Base-by-base conservation (phyloP, 2,329 filamentous ascomycete genomes). In the Calcarisporium arbuscula region DNA sequence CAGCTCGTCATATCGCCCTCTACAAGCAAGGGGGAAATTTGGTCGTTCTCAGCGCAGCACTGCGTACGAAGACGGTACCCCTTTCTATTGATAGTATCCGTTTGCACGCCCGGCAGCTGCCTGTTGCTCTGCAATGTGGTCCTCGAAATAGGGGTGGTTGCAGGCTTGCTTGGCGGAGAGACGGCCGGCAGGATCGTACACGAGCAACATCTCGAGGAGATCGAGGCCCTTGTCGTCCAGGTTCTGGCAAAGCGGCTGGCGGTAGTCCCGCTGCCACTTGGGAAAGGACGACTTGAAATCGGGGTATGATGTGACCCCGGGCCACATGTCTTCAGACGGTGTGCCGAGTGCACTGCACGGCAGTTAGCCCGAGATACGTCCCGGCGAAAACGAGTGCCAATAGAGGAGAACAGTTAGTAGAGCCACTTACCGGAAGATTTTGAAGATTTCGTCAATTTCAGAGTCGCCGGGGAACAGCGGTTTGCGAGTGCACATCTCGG, bases 401-500 rank as follows among this genome's bases (percentile, higher is more conserved):
- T n/a, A n/a, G n/a, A n/a, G n/a, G n/a, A n/a, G n/a, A 25, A 18
- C 56, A 32, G 56, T 46, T 41, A 46, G 44, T 35, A 33, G 36
- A 8, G 21, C 19, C 10, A 48, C 71, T 51, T 67, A 87, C 85
- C 81, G 77, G 80, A 95, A 95, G 57, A 65, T 64, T 40, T 60
- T 64, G 47, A 65, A 63, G 43, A 64, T 65, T 44, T 65, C 60
- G 40, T 65, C 62, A 53, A 64, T 64, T 34, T 65, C 61, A 82
- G 85, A 92, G 57, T 95, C 88, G 39, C 88, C 88, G 10, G 88
- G 87, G 68, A 95, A 95, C 28, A 95, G 70, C 5, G 88, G 87
- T 64, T 94, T 94, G 52, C 86, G 78, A 2, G 88, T 95, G 63
- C 86, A 94, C 89, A 95, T 95, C 62, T 95, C 88, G 8, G 89